Evolutionary conservation across 2,329 filamentous ascomycete species (phyloP).

Genomic region (Stromatinia cepivora): DNA sequence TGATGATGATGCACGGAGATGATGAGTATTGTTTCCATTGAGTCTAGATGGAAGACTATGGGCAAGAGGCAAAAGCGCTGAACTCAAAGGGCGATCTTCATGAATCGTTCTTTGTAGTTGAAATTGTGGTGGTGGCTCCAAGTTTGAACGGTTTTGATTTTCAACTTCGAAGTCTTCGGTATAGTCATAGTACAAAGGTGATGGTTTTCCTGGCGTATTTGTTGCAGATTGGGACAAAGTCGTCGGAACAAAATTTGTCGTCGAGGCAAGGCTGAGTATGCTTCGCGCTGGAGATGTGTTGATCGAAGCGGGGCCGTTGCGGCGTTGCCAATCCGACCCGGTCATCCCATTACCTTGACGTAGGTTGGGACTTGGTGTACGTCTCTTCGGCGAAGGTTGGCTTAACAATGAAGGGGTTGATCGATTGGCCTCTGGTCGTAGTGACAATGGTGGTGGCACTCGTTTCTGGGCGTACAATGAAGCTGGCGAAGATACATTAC

Average conservation of each 20-base stretch:
- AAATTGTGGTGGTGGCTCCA: slow-evolving; percentile 36
- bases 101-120: slow-evolving; percentile 37
- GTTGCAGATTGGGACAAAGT: slow-evolving; percentile 31
- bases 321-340: slow-evolving; percentile 32
- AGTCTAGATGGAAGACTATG: slow-evolving; percentile 14
- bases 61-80: slow-evolving; percentile 25
- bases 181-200: slow-evolving; percentile 42
- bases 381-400: slow-evolving; percentile 35
- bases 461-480: slow-evolving; percentile 39
- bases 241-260: slow-evolving; percentile 32
- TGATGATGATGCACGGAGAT: slow-evolving; percentile 29
- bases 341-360: slow-evolving; percentile 27
- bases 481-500: slow-evolving; percentile 37
- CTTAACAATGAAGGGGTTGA: slow-evolving; percentile 37
- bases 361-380: slow-evolving; percentile 34
- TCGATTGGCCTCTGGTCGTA: slow-evolving; percentile 37
- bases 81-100: slow-evolving; percentile 36
- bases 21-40: slow-evolving; percentile 20
- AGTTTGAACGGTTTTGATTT: slow-evolving; percentile 26
- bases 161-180: slow-evolving; percentile 41
- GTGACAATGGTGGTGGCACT: slow-evolving; percentile 31
- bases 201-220: slow-evolving; percentile 37
- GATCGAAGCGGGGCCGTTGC: slow-evolving; percentile 30
- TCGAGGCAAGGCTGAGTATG: slow-evolving; percentile 39
- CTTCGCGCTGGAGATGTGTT: slow-evolving; percentile 40